A percentile compares a stretch with the other conserved stretches of the same genome.
These are phyloP conservation scores for Podospora tetraspora DNA, from an alignment of 495 filamentous ascomycete species.

Conservation along the genomic window DNA sequence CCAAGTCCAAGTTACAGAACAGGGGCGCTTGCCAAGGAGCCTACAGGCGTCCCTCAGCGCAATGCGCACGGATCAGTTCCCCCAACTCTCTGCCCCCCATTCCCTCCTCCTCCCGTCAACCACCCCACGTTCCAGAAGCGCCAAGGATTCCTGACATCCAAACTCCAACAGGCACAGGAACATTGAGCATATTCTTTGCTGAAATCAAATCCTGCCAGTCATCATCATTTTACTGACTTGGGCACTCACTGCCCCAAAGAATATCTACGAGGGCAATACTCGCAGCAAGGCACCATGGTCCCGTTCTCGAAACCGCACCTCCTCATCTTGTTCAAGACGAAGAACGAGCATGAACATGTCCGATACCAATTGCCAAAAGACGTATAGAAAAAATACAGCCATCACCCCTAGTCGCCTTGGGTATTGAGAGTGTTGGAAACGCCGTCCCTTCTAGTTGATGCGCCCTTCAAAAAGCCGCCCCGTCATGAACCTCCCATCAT, in stretches of 20 bases:
- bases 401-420: background rate
- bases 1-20: background rate
- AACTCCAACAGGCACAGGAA: background rate
- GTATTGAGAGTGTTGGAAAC: background rate
- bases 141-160: background rate
- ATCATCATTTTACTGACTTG: background rate
- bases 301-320: background rate
- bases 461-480: background rate
- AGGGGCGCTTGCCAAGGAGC: background rate
- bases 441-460: background rate
- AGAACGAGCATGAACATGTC: background rate
- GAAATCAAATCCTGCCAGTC: background rate
- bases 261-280: background rate
- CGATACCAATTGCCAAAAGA: background rate
- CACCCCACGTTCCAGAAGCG: background rate
- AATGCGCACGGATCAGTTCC: background rate
- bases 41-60: background rate
- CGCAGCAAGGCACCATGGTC: background rate
- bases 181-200: background rate
- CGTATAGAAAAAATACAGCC: background rate
- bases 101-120: background rate
- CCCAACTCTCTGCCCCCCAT: background rate
- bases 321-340: background rate
- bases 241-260: background rate
- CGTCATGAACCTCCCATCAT: slow-evolving; percentile 1